A percentile compares a stretch with the other conserved stretches of the same genome.
phyloP scores from a whole-genome alignment of 352 stramenopile genomes.

The Phytopythium montanum region DNA sequence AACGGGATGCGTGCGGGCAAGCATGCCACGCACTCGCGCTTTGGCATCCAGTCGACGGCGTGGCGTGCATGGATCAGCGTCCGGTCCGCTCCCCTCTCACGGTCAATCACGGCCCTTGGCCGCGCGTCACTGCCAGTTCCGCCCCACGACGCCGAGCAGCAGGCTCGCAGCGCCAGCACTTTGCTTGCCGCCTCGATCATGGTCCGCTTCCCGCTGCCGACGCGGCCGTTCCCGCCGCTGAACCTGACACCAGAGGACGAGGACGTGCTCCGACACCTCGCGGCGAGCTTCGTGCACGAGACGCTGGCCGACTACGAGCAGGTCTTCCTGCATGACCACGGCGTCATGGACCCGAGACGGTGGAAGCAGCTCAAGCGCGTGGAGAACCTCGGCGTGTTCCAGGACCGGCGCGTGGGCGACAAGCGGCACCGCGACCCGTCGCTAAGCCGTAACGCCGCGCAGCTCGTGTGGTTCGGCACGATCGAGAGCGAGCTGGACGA shows the following conservation, averaged over 20 bases:
- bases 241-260: constrained; percentile 10
- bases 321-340: constrained; percentile 14
- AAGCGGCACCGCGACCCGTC: constrained; percentile 4
- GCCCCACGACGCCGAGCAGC: too few relatives aligned
- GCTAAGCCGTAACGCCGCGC: constrained; percentile 11
- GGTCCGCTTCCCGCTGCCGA: constrained; percentile 12
- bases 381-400: constrained; percentile 26
- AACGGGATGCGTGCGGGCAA: too few relatives aligned
- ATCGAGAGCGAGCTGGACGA: constrained; percentile 18
- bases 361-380: constrained; percentile 24
- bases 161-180: too few relatives aligned
- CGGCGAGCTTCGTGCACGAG: constrained; percentile 17
- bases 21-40: too few relatives aligned
- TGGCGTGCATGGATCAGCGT: too few relatives aligned
- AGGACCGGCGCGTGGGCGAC: constrained; percentile 8
- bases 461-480: constrained; percentile 15
- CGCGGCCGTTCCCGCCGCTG: constrained; percentile 16
- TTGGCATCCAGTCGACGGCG: too few relatives aligned
- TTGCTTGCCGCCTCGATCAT: neutral
- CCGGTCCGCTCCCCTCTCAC: too few relatives aligned
- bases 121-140: too few relatives aligned
- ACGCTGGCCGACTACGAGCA: constrained; percentile 27
- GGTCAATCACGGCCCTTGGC: too few relatives aligned
- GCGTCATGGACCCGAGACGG: constrained; percentile 16
- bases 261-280: constrained; percentile 10